phyloP scores from a whole-genome alignment of 2,329 filamentous ascomycete species.

The Alternaria infectoria region DNA sequence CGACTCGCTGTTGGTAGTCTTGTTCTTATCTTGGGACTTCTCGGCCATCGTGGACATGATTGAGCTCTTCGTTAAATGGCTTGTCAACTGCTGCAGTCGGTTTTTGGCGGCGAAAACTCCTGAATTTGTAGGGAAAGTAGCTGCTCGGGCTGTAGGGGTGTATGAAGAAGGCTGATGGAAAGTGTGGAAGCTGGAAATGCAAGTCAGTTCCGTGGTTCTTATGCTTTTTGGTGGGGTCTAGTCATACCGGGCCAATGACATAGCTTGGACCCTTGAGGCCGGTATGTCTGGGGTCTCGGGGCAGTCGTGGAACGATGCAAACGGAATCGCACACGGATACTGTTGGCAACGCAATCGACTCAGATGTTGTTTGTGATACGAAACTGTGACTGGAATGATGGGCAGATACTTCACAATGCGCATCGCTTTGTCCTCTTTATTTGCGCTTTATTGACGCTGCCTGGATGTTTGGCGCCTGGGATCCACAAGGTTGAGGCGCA shows the following conservation, averaged over 20 bases:
- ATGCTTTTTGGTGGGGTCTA: slow-evolving; percentile 12
- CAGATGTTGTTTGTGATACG: not conserved
- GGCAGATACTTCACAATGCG: slow-evolving; percentile 1
- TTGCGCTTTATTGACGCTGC: not conserved
- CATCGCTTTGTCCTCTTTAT: slow-evolving; percentile 6
- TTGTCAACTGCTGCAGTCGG: slow-evolving; percentile 6
- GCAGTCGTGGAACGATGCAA: slow-evolving; percentile 2
- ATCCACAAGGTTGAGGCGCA: not conserved
- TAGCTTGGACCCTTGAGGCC: not conserved
- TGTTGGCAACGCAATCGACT: not conserved
- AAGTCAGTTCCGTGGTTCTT: slow-evolving; percentile 10
- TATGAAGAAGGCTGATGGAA: slow-evolving; percentile 12
- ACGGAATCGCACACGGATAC: slow-evolving; percentile 3
- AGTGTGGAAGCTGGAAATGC: slow-evolving; percentile 9
- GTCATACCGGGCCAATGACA: slow-evolving; percentile 17
- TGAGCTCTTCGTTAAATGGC: slow-evolving; percentile 12
- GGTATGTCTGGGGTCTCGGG: not conserved
- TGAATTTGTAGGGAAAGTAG: slow-evolving; percentile 13
- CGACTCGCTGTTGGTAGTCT: not conserved
- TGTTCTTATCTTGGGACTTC: slow-evolving; percentile 1
- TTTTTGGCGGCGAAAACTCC: not conserved
- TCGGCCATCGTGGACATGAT: not conserved
- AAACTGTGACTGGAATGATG: not conserved
- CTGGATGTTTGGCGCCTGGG: not conserved
- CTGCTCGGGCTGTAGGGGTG: slow-evolving; percentile 11